A percentile compares a stretch with the other conserved stretches of the same genome.
Evolutionary conservation across 257 asterid species (phyloP).

Genomic region (Fraxinus excelsior): DNA sequence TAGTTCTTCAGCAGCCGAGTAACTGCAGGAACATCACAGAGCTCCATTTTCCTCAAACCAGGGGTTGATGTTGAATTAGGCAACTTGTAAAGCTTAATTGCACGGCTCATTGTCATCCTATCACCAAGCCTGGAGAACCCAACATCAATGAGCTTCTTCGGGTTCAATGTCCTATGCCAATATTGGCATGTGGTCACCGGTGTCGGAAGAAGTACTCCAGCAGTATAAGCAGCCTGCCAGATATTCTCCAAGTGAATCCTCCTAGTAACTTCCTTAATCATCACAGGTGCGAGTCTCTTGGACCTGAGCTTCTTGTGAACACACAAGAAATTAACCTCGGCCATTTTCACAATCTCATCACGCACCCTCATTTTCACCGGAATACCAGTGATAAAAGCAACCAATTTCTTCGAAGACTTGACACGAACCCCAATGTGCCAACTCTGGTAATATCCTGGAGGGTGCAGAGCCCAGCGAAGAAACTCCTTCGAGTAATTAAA

Average conservation of each 20-base stretch:
- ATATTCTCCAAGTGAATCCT: slow-evolving; percentile 54
- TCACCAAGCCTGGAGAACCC: slow-evolving; percentile 59
- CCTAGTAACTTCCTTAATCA: slow-evolving; percentile 59
- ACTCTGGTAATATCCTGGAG: slow-evolving; percentile 43
- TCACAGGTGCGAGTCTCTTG: slow-evolving; percentile 57
- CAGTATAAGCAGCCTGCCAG: slow-evolving; percentile 64
- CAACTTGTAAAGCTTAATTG: slow-evolving; percentile 45
- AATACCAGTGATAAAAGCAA: slow-evolving; percentile 53
- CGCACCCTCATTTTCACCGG: slow-evolving; percentile 51
- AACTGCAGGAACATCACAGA: slow-evolving; percentile 47
- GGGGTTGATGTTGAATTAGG: slow-evolving; percentile 39
- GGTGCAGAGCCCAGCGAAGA: slow-evolving; percentile 57
- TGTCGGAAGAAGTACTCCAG: slow-evolving; percentile 55
- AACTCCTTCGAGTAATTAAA: slow-evolving; percentile 60
- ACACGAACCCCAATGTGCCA: slow-evolving; percentile 66
- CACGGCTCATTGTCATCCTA: slow-evolving; percentile 62
- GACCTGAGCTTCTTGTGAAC: slow-evolving; percentile 62
- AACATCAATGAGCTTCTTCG: slow-evolving; percentile 55
- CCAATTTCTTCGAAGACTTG: slow-evolving; percentile 45
- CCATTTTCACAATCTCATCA: slow-evolving; percentile 42
- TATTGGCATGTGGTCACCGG: slow-evolving; percentile 48
- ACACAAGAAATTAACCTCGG: slow-evolving; percentile 57
- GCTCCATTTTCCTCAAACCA: slow-evolving; percentile 55
- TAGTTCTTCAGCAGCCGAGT: slow-evolving; percentile 40
- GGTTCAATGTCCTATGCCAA: slow-evolving; percentile 55